Percentiles rank a stretch among this genome's conserved stretches.
Conservation (phyloP, 2,329 filamentous ascomycete genomes). For the Colletotrichum siamense region DNA sequence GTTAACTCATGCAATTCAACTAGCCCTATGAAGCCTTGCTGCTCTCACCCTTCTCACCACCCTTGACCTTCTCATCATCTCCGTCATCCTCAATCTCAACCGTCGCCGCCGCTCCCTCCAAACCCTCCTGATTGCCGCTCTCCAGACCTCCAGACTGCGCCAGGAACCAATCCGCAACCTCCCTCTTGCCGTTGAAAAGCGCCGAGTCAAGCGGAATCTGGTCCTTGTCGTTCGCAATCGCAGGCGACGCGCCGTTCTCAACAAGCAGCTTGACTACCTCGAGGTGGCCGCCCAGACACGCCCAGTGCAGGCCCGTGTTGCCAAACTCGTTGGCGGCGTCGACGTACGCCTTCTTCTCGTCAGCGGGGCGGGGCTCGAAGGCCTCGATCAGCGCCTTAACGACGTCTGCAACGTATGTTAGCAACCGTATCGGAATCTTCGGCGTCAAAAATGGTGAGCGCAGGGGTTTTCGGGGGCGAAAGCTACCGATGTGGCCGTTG, state of each 20-base stretch:
- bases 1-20: background rate
- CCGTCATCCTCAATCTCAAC: conserved; percentile 43
- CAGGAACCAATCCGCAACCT: conserved; percentile 68
- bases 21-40: conserved; percentile 1
- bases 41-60: background rate
- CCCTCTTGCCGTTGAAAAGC: conserved; percentile 70
- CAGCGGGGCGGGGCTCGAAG: conserved; percentile 42
- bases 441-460: background rate
- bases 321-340: conserved; percentile 79
- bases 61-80: conserved; percentile 23
- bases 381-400: conserved; percentile 48
- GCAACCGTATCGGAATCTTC: rapidly evolving
- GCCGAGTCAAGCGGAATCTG: conserved; percentile 81
- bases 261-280: conserved; percentile 80
- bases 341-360: conserved; percentile 58
- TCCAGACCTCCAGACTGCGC: conserved; percentile 54
- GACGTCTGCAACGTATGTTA: conserved; percentile 39
- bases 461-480: too few relatives aligned
- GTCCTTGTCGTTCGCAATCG: conserved; percentile 81
- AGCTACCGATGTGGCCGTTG: conserved; percentile 87
- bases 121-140: conserved; percentile 49
- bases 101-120: conserved; percentile 40
- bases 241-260: conserved; percentile 77
- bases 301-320: conserved; percentile 95
- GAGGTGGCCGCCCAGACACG: conserved; percentile 86